Evolutionary conservation across 805 yeast genomes (phyloP), one percentile per base, ranked within the genome.

Genomic region (Saturnispora hagleri): DNA sequence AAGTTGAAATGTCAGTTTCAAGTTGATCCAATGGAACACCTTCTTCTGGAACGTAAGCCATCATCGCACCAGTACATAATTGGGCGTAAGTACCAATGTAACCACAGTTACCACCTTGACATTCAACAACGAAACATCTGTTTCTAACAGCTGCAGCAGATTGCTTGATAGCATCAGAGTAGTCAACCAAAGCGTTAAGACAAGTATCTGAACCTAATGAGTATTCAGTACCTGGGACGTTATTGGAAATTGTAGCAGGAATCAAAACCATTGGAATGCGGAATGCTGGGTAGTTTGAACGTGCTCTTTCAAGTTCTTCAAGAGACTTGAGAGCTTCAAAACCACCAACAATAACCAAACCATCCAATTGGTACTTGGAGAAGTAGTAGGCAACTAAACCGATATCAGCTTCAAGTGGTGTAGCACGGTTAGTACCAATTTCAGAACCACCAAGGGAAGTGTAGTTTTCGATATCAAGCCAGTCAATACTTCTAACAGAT

Each of bases 71-170:
- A 33, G 84, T 76, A 44, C 83, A 80, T 54, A 86, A 69, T 33
- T 84, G 84, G 13, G 83, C 79, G 59, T 74, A 76, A 2, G 87
- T 76, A 20, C 93, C 89, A 59, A 86, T 78, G 64, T 76, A 86
- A 48, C 95, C 95, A 26, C 87, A 82, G 67, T 86, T 81, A 51
- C 95, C 95, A 61, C 95, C 95, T 71, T 86, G 95, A 31, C 82
- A 85, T 62, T 86, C 95, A 55, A 86, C 86, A 35, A 86, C 87
- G 62, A 86, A 86, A 15, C 82, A 85, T 67, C 93, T 75, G 61
- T 85, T 79, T 73, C 91, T 76, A 1, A 89, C 78, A 17, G 90
- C 84, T 15, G 87, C 77, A 10, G 95, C 93, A 34, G 84, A 77
- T 66, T 86, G 90, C 60, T 84, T 83, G 47, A 85, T 80, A n/a